These are phyloP conservation scores for Tricholoma sp. DNA, from an alignment of 768 basidiomycete genomes.

Conservation along the genomic window DNA sequence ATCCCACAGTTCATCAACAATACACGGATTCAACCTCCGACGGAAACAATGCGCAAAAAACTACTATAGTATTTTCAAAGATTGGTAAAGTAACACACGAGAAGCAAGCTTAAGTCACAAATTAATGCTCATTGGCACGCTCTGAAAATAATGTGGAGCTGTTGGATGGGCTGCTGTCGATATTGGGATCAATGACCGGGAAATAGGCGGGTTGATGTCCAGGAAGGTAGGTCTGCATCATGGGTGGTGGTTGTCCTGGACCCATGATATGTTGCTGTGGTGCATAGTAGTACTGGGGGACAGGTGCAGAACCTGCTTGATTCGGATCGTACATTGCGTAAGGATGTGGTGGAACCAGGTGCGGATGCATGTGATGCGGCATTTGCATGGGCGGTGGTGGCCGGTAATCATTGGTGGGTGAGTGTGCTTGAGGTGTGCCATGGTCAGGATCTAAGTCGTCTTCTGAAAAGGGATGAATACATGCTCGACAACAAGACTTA, in stretches of 20 bases:
- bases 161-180: conserved; percentile 14
- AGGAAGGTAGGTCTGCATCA: conserved; percentile 14
- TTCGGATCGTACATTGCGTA: conserved; percentile 11
- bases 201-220: conserved; percentile 23
- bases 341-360: conserved; percentile 13
- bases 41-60: conserved; percentile 9
- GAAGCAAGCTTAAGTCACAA: not conserved
- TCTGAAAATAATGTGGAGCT: conserved; percentile 2
- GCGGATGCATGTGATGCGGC: conserved; percentile 18
- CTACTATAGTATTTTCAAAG: conserved; percentile 1
- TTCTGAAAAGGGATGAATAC: not conserved
- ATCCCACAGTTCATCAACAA: too few species aligned
- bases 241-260: conserved; percentile 17
- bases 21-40: not conserved
- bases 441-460: conserved; percentile 2
- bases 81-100: not conserved
- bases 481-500: not conserved
- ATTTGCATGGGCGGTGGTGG: conserved; percentile 16
- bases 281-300: conserved; percentile 13
- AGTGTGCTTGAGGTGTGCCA: conserved; percentile 2
- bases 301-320: conserved; percentile 5
- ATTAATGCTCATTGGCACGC: not conserved
- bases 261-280: conserved; percentile 16
- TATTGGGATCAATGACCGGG: conserved; percentile 34
- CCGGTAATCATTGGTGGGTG: conserved; percentile 11